A percentile compares a stretch with the other conserved stretches of the same genome.
These are phyloP conservation scores for Globisporangium ultimum DNA, from an alignment of 352 stramenopile species.

Conservation along the genomic window DNA sequence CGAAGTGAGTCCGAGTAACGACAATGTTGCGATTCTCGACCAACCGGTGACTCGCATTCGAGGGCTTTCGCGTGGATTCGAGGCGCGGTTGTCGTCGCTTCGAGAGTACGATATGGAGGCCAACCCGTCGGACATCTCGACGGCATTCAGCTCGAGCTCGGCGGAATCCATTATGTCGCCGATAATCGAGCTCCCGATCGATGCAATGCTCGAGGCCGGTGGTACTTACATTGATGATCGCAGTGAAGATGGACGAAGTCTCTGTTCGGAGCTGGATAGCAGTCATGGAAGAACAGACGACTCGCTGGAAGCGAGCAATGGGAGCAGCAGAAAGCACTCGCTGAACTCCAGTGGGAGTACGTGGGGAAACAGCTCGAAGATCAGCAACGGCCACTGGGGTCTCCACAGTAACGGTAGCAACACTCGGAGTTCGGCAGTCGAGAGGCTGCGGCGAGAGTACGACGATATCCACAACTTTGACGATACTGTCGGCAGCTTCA, in stretches of 20 bases:
- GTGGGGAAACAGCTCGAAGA: constrained; percentile 9
- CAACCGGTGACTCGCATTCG: constrained; percentile 12
- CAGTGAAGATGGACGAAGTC: constrained; percentile 4
- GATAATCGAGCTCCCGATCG: constrained; percentile 41
- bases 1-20: constrained; percentile 1
- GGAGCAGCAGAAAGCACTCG: constrained; percentile 10
- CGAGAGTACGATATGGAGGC: constrained; percentile 49
- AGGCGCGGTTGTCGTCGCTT: constrained; percentile 56
- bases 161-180: constrained; percentile 41
- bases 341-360: constrained; percentile 12
- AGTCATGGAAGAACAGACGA: constrained; percentile 4
- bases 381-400: constrained; percentile 8
- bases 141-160: constrained; percentile 30
- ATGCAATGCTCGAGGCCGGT: constrained; percentile 47
- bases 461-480: constrained; percentile 15
- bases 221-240: constrained; percentile 28
- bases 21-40: constrained; percentile 31
- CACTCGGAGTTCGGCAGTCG: constrained; percentile 7
- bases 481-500: constrained; percentile 5
- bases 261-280: constrained; percentile 14
- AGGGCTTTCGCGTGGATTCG: constrained; percentile 21
- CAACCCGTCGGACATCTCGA: constrained; percentile 34
- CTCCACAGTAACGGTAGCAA: constrained; percentile 2
- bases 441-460: constrained; percentile 9
- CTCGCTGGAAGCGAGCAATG: constrained; percentile 7